phyloP scores from a whole-genome alignment of 2,329 filamentous ascomycete species.

The Aphanoascus verrucosus region DNA sequence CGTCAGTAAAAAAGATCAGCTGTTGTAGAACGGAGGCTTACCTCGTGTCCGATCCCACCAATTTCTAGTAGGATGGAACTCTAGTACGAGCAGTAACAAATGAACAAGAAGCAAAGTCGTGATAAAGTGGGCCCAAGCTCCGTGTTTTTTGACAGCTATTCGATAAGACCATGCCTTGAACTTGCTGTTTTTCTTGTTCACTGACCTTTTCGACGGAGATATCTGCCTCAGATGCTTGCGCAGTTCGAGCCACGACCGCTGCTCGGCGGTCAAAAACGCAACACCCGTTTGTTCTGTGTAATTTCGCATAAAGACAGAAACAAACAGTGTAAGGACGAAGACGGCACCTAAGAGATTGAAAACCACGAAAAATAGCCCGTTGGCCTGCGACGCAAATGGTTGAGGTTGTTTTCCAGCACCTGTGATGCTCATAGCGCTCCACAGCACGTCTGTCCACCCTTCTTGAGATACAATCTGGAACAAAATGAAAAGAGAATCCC shows the following conservation, averaged over 20 bases:
- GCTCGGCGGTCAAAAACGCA: conserved; percentile 87
- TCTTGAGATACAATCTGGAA: conserved; percentile 99
- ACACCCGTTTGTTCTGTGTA: conserved; percentile 98
- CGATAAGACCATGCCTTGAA: conserved; percentile 95
- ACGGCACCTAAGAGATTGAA: conserved; percentile 96
- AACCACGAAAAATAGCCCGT: conserved; percentile 85
- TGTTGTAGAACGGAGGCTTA: conserved; percentile 20
- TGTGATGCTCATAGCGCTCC: conserved; percentile 69
- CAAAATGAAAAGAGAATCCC: conserved; percentile 84
- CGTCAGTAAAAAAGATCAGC: not conserved
- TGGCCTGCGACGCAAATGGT: conserved; percentile 60
- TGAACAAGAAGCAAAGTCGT: conserved; percentile 73
- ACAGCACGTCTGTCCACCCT: conserved; percentile 93
- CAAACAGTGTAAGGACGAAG: conserved; percentile 92
- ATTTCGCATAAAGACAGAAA: conserved; percentile 99
- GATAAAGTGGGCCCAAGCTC: conserved; percentile 76
- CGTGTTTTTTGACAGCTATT: conserved; percentile 83
- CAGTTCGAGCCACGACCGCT: conserved; percentile 91
- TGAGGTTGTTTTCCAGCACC: conserved; percentile 63
- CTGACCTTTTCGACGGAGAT: conserved; percentile 84
- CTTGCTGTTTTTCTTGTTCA: conserved; percentile 60
- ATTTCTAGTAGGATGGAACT: conserved; percentile 65
- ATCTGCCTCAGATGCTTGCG: conserved; percentile 86
- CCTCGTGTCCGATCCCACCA: conserved; percentile 60
- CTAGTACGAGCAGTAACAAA: conserved; percentile 68